Evolutionary conservation across 1,139 yeast genomes (phyloP).

Genomic region (Sugiyamaella castrensis): DNA sequence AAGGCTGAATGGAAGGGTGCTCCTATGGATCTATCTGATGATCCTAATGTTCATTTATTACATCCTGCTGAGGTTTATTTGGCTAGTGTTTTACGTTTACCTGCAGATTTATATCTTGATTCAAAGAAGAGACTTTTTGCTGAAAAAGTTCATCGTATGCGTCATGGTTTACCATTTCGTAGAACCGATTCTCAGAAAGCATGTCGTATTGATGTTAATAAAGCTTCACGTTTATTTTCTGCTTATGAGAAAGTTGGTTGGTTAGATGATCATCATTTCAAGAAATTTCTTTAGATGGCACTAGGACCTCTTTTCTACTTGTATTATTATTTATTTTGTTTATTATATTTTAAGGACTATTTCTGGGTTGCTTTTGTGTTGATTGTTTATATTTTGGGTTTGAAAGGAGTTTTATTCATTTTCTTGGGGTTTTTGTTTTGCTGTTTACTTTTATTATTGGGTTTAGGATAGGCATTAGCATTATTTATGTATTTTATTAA

Average conservation of each 20-base stretch:
- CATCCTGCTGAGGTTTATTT: constrained; percentile 91
- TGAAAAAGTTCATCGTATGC: constrained; percentile 79
- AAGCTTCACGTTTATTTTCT: constrained; percentile 87
- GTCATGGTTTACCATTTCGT: constrained; percentile 78
- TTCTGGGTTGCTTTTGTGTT: background rate
- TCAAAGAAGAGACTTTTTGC: constrained; percentile 86
- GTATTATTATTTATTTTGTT: background rate
- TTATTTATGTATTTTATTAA: constrained; percentile 6
- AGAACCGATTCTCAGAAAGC: constrained; percentile 98
- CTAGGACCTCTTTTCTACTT: background rate
- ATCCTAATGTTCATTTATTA: constrained; percentile 65
- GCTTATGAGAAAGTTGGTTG: constrained; percentile 95
- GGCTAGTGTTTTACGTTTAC: constrained; percentile 85
- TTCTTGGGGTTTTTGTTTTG: constrained; percentile 6
- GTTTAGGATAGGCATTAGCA: constrained; percentile 9
- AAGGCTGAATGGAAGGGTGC: constrained; percentile 98
- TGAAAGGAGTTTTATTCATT: background rate
- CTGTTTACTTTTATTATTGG: constrained; percentile 8
- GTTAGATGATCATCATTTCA: constrained; percentile 77
- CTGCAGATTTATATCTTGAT: constrained; percentile 83
- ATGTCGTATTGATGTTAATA: constrained; percentile 94
- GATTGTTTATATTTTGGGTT: background rate
- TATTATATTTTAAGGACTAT: background rate
- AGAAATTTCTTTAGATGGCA: constrained; percentile 42
- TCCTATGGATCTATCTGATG: constrained; percentile 83